Evolutionary conservation across 768 basidiomycete species (phyloP).

Genomic region (Boletales sp.): DNA sequence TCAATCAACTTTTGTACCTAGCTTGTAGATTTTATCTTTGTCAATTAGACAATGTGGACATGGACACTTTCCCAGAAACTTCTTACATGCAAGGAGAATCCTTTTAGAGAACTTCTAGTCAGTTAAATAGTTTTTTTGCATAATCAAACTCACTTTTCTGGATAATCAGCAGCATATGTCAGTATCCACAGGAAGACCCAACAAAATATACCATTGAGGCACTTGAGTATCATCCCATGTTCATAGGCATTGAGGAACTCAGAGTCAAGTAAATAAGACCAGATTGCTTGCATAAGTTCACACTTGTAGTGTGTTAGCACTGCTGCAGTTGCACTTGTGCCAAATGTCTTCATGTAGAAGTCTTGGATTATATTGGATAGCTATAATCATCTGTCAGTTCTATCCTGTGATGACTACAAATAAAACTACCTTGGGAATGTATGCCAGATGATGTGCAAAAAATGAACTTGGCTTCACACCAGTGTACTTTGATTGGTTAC

Average conservation of each 20-base stretch:
- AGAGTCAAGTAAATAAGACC: not conserved
- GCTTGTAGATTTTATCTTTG: not conserved
- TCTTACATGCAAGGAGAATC: no score
- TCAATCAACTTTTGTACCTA: not conserved
- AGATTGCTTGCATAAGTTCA: slow-evolving; percentile 22
- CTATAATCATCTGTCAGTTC: no score
- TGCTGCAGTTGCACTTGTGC: not conserved
- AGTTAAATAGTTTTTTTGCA: no score
- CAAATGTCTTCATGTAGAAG: not conserved
- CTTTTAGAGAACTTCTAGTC: no score
- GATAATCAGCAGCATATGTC: no score
- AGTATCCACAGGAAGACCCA: no score
- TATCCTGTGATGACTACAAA: no score
- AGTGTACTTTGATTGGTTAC: slow-evolving; percentile 9
- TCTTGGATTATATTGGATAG: not conserved
- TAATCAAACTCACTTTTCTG: no score
- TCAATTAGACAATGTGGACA: slow-evolving; percentile 21
- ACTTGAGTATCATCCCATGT: no score
- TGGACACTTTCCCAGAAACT: slow-evolving; percentile 16
- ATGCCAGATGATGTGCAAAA: slow-evolving; percentile 20
- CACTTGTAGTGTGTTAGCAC: slow-evolving; percentile 15
- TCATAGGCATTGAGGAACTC: not conserved
- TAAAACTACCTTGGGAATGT: slow-evolving; percentile 15
- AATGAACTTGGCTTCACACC: slow-evolving; percentile 3
- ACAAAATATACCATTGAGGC: no score